phyloP scores from a whole-genome alignment of 139 green algal genomes.

The Closterium sp. region DNA sequence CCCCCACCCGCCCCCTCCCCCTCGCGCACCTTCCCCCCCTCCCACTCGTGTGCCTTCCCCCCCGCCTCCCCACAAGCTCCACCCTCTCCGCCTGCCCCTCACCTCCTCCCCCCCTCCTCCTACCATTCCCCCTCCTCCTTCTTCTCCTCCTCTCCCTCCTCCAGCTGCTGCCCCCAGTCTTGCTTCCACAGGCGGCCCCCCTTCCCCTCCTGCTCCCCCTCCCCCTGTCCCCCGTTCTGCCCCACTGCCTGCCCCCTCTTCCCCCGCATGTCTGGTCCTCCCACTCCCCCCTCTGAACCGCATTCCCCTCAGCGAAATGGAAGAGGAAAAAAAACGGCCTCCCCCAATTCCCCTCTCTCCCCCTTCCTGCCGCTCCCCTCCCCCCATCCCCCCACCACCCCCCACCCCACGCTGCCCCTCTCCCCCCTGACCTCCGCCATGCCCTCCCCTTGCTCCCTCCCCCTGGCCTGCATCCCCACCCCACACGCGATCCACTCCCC shows the following conservation, averaged over 20 bases:
- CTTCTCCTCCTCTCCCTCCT: background rate
- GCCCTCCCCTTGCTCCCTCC: background rate
- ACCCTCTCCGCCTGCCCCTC: no score
- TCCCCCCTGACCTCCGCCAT: background rate
- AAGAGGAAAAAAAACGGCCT: background rate
- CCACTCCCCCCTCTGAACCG: constrained; percentile 18
- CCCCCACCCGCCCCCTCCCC: no score
- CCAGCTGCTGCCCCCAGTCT: background rate
- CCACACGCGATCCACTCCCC: background rate
- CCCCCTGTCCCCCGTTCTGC: no score
- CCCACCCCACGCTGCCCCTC: background rate
- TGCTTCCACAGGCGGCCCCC: background rate
- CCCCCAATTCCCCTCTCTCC: background rate
- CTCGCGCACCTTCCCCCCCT: background rate
- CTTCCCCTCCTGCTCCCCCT: no score
- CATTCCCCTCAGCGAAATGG: background rate
- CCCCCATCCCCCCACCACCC: background rate
- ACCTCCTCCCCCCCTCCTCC: no score
- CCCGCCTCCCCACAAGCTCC: no score
- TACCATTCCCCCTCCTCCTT: no score
- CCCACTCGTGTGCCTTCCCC: background rate
- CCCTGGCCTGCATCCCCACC: background rate
- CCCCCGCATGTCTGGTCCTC: background rate
- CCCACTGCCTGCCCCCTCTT: no score
- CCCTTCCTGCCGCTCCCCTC: background rate